These are phyloP conservation scores for Silybum marianum DNA, from an alignment of 129 eudicot genomes.

Conservation along the genomic window DNA sequence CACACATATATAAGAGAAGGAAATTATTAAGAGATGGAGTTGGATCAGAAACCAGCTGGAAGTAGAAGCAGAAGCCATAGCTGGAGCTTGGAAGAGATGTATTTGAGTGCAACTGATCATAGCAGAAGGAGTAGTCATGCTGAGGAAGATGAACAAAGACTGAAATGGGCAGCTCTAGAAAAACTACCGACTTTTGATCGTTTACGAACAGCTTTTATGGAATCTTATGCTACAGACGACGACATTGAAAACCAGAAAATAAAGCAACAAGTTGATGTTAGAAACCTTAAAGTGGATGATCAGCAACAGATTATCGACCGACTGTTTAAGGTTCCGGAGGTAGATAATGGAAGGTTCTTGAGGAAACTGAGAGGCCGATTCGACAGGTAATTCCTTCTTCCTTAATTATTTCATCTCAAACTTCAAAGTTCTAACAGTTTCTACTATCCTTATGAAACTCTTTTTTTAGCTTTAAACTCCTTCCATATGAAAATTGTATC, in stretches of 20 bases:
- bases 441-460: not conserved
- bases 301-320: slow-evolving; percentile 56
- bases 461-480: not conserved
- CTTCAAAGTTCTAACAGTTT: not conserved
- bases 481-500: not conserved
- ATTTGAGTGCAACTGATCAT: slow-evolving; percentile 24
- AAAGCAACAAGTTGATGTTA: slow-evolving; percentile 46
- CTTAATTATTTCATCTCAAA: not conserved
- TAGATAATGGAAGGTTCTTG: slow-evolving; percentile 71
- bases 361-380: slow-evolving; percentile 57
- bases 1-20: not conserved
- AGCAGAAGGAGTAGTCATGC: slow-evolving; percentile 27
- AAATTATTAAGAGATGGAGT: slow-evolving; percentile 18
- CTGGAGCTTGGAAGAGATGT: slow-evolving; percentile 23
- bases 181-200: slow-evolving; percentile 61
- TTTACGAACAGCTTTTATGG: slow-evolving; percentile 54
- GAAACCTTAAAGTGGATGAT: slow-evolving; percentile 43
- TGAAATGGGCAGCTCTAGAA: slow-evolving; percentile 49
- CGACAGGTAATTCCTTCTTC: slow-evolving; percentile 41
- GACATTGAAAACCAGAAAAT: slow-evolving; percentile 27
- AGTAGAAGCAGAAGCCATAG: slow-evolving; percentile 30
- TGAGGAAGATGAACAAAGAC: slow-evolving; percentile 45
- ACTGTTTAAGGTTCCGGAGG: slow-evolving; percentile 68
- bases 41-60: not conserved
- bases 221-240: slow-evolving; percentile 25